Evolutionary conservation across 306 rosid genomes (phyloP), one percentile per base, ranked within the genome.

Genomic region (Cyamopsis tetragonoloba): DNA sequence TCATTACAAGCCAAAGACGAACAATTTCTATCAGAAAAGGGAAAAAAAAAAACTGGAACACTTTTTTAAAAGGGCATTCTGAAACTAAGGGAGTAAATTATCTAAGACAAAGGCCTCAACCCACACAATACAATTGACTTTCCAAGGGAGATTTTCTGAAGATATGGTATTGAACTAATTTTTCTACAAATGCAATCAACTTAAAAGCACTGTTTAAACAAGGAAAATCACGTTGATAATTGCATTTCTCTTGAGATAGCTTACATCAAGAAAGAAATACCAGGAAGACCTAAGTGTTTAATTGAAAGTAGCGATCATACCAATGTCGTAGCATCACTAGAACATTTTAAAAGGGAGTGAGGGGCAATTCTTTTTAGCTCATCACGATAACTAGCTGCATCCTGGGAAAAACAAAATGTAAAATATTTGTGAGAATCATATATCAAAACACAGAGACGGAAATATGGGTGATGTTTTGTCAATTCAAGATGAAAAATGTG

Each of bases 311-410:
- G 32, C 34, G 30, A 26, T 37, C 73, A 28, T 93, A 93, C 99
- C 85, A 83, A 51, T 46, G 99, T 93, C 48, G 96, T 83, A 46
- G 99, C 96, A 37, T 90, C 97, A 71, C 99, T 88, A 27, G 87
- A 79, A 80, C 97, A 93, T 76, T 91, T 93, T 81, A 93, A 72
- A 62, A 90, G 84, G 71, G 87, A 66, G 77, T 84, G 82, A 1
- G 97, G 99, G 4, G 95, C 82, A 47, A 90, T 83, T 79, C 78
- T 84, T 73, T 74, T 86, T 26, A 93, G 84, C 79, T 93, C 96
- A 37, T 93, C 90, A 10, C 96, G 99, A 71, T 80, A 88, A 65
- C 77, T 90, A 42, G 91, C 97, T 20, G 99, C 99, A 23, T 93
- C 99, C 99, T 93, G 82, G 35, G 9, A 26, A 8, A 35, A 19